phyloP scores from a whole-genome alignment of 2,329 filamentous ascomycete species.

The Thielaviopsis cerberus region DNA sequence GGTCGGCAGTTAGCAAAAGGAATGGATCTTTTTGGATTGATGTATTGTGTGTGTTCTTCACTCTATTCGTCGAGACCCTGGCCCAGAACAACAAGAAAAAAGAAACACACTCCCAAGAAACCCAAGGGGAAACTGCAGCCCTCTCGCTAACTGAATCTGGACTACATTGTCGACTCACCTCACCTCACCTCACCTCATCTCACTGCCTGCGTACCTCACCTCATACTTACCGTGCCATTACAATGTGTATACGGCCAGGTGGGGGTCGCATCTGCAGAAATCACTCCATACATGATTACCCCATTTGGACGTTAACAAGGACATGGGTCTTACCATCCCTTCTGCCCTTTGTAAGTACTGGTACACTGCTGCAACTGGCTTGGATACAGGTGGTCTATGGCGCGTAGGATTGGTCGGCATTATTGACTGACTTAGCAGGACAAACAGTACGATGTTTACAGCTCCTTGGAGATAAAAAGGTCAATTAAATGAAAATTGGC shows the following conservation, averaged over 20 bases:
- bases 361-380: too few relatives aligned
- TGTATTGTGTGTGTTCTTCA: too few relatives aligned
- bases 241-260: background rate
- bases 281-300: conserved; percentile 5
- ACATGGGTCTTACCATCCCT: background rate
- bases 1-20: background rate
- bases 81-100: background rate
- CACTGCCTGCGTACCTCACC: background rate
- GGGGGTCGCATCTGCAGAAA: conserved; percentile 8
- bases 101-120: background rate
- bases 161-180: background rate
- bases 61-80: background rate
- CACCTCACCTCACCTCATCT: conserved; percentile 1
- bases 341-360: background rate
- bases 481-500: too few relatives aligned
- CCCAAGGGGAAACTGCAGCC: background rate
- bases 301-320: background rate
- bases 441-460: background rate
- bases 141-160: background rate
- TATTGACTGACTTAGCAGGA: background rate
- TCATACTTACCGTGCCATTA: background rate
- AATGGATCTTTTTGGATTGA: background rate
- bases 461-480: too few relatives aligned
- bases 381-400: too few relatives aligned
- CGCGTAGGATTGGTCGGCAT: too few relatives aligned